A percentile compares a stretch with the other conserved stretches of the same genome.
Conservation (phyloP, 2,329 filamentous ascomycete genomes). For the Hansfordia pulvinata region DNA sequence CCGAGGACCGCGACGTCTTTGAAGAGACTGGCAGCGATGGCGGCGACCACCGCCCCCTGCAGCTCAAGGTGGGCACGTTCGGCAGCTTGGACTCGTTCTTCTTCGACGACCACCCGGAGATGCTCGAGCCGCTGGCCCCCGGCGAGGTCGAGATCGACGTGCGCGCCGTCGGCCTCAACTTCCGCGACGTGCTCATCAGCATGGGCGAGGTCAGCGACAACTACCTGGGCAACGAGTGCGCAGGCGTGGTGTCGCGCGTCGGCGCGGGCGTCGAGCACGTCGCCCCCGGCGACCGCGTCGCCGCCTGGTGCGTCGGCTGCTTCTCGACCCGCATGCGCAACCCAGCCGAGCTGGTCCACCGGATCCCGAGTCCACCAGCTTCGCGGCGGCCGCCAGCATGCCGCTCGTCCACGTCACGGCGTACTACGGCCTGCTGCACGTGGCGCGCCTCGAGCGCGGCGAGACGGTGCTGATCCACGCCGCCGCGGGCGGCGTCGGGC, state of each 20-base stretch:
- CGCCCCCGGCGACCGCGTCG: neutral
- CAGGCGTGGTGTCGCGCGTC: too few species aligned
- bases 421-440: slow-evolving; percentile 2
- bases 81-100: too few species aligned
- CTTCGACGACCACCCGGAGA: too few species aligned
- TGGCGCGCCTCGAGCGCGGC: slow-evolving; percentile 8
- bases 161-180: neutral
- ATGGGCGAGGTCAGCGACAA: neutral
- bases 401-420: neutral
- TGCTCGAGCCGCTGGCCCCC: neutral
- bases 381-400: neutral
- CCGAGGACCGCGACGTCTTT: too few species aligned
- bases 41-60: too few species aligned
- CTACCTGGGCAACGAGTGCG: too few species aligned
- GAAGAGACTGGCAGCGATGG: too few species aligned
- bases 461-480: neutral
- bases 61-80: too few species aligned
- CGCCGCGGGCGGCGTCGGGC: neutral
- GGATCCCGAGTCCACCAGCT: neutral
- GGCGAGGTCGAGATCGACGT: neutral
- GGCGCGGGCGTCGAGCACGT: too few species aligned
- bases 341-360: too few species aligned
- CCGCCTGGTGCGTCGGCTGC: too few species aligned
- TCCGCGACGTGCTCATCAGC: neutral
- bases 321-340: too few species aligned